phyloP scores from a whole-genome alignment of 208 protist species.

The Leishmania amazonensis region DNA sequence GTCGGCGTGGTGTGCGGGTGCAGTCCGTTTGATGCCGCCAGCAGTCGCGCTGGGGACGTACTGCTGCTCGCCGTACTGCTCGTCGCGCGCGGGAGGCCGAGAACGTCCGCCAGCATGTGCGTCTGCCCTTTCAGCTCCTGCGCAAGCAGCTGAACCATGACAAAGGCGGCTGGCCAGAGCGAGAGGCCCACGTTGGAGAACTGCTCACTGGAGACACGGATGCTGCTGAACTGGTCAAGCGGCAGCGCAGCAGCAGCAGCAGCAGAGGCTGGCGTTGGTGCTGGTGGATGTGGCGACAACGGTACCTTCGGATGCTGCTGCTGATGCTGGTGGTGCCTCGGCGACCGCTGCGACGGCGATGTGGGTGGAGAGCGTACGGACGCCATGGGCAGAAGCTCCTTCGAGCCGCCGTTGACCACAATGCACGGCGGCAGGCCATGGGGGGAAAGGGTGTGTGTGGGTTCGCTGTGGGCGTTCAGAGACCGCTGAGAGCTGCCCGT shows the following conservation, averaged over 20 bases:
- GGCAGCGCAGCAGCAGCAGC: constrained; percentile 2
- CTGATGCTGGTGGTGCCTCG: background rate
- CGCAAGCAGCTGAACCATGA: constrained; percentile 69
- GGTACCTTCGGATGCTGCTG: background rate
- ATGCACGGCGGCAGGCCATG: background rate
- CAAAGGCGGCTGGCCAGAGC: constrained; percentile 82
- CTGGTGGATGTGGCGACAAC: background rate
- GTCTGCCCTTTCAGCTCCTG: constrained; percentile 54
- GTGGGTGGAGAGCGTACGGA: constrained; percentile 1
- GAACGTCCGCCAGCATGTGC: constrained; percentile 34
- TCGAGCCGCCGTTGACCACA: background rate
- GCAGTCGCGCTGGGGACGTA: background rate
- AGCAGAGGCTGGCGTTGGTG: constrained; percentile 6
- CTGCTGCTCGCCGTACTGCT: background rate
- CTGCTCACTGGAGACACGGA: constrained; percentile 63
- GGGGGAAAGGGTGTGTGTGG: background rate
- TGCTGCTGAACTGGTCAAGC: constrained; percentile 40
- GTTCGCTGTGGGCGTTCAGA: background rate
- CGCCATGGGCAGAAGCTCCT: constrained; percentile 10
- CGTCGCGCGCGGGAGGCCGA: constrained; percentile 23
- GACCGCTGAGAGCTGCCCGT: background rate
- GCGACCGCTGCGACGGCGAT: background rate
- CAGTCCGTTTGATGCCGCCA: constrained; percentile 8
- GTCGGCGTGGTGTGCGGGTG: background rate
- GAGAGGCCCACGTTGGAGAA: constrained; percentile 81